Conservation (phyloP, 805 yeast species). For the Wickerhamomyces xylosicus region DNA sequence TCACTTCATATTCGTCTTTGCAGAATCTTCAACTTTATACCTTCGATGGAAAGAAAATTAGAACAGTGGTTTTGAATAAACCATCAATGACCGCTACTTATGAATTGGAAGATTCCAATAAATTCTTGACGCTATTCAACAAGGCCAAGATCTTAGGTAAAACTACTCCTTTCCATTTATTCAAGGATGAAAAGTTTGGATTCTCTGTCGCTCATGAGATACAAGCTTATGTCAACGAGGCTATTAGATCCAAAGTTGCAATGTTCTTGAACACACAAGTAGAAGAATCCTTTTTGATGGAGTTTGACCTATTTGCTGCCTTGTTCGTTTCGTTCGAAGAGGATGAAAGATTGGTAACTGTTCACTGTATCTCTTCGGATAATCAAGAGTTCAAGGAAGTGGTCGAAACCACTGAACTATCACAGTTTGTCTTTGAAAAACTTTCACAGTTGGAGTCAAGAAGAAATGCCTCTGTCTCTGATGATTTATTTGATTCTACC, state of each 20-base stretch:
- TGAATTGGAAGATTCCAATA: slow-evolving; percentile 20
- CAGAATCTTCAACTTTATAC: slow-evolving; percentile 42
- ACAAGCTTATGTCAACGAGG: slow-evolving; percentile 40
- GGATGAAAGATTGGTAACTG: slow-evolving; percentile 16
- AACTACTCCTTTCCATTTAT: slow-evolving; percentile 78
- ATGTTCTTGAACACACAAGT: slow-evolving; percentile 53
- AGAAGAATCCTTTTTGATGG: slow-evolving; percentile 24
- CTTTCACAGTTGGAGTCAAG: slow-evolving; percentile 21
- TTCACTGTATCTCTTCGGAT: slow-evolving; percentile 18
- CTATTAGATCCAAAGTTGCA: slow-evolving; percentile 50
- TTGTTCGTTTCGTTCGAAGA: slow-evolving; percentile 35
- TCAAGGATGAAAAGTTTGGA: slow-evolving; percentile 36
- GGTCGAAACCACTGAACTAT: slow-evolving; percentile 23
- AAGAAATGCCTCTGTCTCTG: slow-evolving; percentile 2
- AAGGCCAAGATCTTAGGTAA: slow-evolving; percentile 70
- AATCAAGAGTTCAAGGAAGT: slow-evolving; percentile 14
- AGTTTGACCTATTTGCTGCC: slow-evolving; percentile 32
- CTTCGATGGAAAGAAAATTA: slow-evolving; percentile 21
- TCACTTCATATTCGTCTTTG: slow-evolving; percentile 57
- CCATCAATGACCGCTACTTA: slow-evolving; percentile 12
- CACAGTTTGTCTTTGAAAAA: slow-evolving; percentile 27
- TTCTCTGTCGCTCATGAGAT: slow-evolving; percentile 67
- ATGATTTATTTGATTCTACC: not conserved
- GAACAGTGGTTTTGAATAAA: slow-evolving; percentile 19
- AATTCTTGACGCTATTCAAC: slow-evolving; percentile 45